Evolutionary conservation across 495 filamentous ascomycete genomes (phyloP), one percentile per base, ranked within the genome.

Genomic region (Penicillium paxilli): DNA sequence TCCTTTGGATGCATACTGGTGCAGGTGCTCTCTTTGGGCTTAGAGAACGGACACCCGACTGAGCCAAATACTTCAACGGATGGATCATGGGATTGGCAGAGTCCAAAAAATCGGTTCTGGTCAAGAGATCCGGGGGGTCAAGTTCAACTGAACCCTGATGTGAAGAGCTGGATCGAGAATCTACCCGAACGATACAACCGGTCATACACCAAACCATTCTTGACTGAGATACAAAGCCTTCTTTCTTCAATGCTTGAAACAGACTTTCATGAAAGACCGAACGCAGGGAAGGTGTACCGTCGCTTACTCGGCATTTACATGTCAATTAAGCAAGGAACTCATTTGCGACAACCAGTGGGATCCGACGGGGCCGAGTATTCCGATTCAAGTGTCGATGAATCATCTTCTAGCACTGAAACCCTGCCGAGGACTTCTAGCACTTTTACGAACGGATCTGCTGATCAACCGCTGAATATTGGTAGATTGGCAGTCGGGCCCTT

Each of bases 1-100:
- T 49, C 46, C 7, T 49, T 49, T 12, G 46, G 46, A 17, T 49
- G 46, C 28, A 49, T 49, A 33, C 28, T 49, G 8, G 17, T 17
- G 25, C 28, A 22, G 5, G 17, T 49, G 1, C 35, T 49, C 8
- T 25, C 12, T 16, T 33, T 49, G 17, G 46, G 46, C 1, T 26
- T 49, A 5, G 46, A 33, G 14, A 25, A 28, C 12, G 12, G 5
- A 35, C 32, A 35, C 14, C 32, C 3, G 3, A 8, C 11, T 35
- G 5, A 7, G 11, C 32, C 12, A 8, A 3, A 14, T n/a, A 12
- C 32, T n/a, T n/a, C 11, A 12, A 14, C 3, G 14, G 8, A 35
- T 3, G 3, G 32, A n/a, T 12, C 32, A 35, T 35, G 7, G 3
- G 32, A 35, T 6, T 28, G 26, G 26, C 26, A 28, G 11, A 28